Base-by-base conservation (phyloP, 208 protist species). In the Leishmania arabica region DNA sequence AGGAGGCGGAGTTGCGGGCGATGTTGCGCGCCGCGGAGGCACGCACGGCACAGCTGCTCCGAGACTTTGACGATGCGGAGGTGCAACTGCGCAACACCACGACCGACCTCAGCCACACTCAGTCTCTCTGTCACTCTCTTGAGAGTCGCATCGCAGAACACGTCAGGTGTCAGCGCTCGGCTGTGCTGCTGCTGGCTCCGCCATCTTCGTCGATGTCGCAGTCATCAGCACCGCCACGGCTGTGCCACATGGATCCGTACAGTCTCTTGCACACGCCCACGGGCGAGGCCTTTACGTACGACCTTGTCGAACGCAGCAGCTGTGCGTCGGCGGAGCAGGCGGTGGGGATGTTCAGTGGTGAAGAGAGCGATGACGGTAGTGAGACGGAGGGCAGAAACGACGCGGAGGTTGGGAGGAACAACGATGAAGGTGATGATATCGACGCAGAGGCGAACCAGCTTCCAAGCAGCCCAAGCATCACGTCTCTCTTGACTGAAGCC, bases 1-100 rank as follows among this genome's bases (percentile, higher is more conserved):
- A 82, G 40, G 80, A 92, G 54, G 72, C 84, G 13, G 82, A 91
- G 40, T 72, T 94, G 31, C 49, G 85, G 40, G 87, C 86, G 24
- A 37, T 70, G 37, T 71, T 90, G 68, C 79, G 73, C 7, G 73
- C 78, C 13, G 82, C 82, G 37, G 72, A 76, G n/a, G 62, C 27
- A 5, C 77, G 68, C 58, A 82, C 78, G 40, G 34, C 40, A 15
- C 72, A 80, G 4, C 78, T 68, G 1, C 64, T 15, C 4, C 31
- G 19, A 21, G 56, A 56, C 19, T 77, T 78, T 6, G 42, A 60
- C 7, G 73, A 19, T 2, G 70, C 74, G 8, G 82, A 82, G 78
- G 73, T 40, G 2, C 9, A 62, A 9, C 73, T 86, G 78, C 72
- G 78, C 1, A 69, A 56, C 13, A 71, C 82, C 1, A 45, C 78